Conservation (phyloP, 2,329 filamentous ascomycete species). For the Colletotrichum sp. region DNA sequence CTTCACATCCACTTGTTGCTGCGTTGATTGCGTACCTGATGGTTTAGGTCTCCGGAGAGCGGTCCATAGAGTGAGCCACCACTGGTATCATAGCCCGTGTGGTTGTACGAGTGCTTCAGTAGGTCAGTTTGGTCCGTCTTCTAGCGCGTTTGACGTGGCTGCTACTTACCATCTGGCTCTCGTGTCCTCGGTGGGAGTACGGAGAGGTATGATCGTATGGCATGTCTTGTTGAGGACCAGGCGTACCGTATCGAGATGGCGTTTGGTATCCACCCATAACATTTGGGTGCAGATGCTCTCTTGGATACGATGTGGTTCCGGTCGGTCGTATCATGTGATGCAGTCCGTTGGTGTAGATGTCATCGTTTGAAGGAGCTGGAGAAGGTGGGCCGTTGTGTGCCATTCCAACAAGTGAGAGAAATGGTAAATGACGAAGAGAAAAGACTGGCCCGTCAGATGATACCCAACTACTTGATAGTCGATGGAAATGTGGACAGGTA, state of each 20-base stretch:
- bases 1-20: not conserved
- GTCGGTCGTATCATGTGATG: conserved; percentile 51
- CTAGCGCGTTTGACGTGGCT: not conserved
- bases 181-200: conserved; percentile 28
- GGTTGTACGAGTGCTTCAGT: not conserved
- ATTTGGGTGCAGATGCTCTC: conserved; percentile 30
- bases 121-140: not conserved
- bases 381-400: conserved; percentile 46
- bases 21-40: conserved; percentile 10
- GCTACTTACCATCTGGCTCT: conserved; percentile 15
- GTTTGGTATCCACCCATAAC: conserved; percentile 36
- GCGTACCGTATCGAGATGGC: conserved; percentile 41
- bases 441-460: not conserved
- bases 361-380: conserved; percentile 46
- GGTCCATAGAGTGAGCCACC: conserved; percentile 10
- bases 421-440: not conserved
- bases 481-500: not conserved
- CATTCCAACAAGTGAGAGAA: conserved; percentile 30
- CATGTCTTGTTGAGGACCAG: conserved; percentile 33
- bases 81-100: conserved; percentile 10
- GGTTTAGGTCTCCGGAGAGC: conserved; percentile 13
- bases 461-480: not conserved
- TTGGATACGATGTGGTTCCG: conserved; percentile 30
- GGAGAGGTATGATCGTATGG: conserved; percentile 32
- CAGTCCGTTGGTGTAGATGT: conserved; percentile 43